Percentiles rank a stretch among this genome's conserved stretches.
Conservation (phyloP, 495 filamentous ascomycete species). For the Barbatosphaeria neglecta region DNA sequence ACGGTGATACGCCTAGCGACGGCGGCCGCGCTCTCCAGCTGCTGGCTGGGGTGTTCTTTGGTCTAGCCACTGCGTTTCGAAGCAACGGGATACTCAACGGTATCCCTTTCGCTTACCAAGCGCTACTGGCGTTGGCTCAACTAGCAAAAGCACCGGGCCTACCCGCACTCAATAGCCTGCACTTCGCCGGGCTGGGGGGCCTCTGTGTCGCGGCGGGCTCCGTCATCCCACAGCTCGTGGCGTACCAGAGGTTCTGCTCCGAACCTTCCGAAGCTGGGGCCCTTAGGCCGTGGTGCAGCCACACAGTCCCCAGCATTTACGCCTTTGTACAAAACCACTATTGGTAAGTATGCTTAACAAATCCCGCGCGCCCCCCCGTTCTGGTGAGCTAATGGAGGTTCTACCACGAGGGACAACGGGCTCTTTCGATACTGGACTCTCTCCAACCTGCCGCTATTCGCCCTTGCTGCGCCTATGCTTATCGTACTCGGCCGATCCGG, state of each 20-base stretch:
- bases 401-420: constrained; percentile 58
- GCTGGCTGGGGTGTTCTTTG: constrained; percentile 55
- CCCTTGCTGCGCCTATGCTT: constrained; percentile 72
- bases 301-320: constrained; percentile 71
- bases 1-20: constrained; percentile 12
- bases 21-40: constrained; percentile 42
- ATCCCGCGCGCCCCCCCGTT: not conserved
- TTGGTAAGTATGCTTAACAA: constrained; percentile 59
- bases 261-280: constrained; percentile 9
- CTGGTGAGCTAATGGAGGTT: constrained; percentile 1
- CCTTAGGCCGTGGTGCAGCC: constrained; percentile 69
- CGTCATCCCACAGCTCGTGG: constrained; percentile 59
- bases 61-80: constrained; percentile 60
- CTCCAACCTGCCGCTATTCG: constrained; percentile 77
- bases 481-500: constrained; percentile 53
- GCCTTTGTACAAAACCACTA: constrained; percentile 79
- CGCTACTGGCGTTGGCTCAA: constrained; percentile 39
- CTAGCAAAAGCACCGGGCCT: constrained; percentile 8
- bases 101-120: constrained; percentile 34
- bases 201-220: constrained; percentile 53
- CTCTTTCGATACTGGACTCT: constrained; percentile 85
- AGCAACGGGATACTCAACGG: constrained; percentile 87
- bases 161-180: constrained; percentile 32
- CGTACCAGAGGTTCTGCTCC: constrained; percentile 62
- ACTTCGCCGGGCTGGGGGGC: constrained; percentile 52